Evolutionary conservation across 2,329 filamentous ascomycete genomes (phyloP), one percentile per base, ranked within the genome.

Genomic region (Onygenales sp.): DNA sequence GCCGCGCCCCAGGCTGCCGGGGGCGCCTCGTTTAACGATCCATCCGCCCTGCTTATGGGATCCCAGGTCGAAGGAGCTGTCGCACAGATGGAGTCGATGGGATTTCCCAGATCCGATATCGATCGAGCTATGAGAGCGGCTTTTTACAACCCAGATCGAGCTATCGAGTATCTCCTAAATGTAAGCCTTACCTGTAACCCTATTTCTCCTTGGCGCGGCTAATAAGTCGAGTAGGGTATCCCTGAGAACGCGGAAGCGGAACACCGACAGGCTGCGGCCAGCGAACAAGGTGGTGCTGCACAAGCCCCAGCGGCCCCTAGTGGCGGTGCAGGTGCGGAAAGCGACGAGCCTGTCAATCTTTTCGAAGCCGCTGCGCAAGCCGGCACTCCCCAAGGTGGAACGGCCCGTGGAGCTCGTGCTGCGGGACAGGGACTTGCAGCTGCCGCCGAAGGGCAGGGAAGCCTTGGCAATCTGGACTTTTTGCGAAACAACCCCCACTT

Each of bases 31-130:
- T 85, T 84, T 66, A 83, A 84, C 65, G 85, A 90, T 62, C 82
- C 87, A 27, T 92, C 87, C 33, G 84, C 88, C n/a, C 80, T 97
- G 67, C 84, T 90, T 17, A 85, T 95, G 75, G 93, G 93, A 51
- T 78, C 85, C 57, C 86, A 92, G 70, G 84, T 90, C 61, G 82
- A 87, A 58, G 83, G 85, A 61, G 90, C 89, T 39, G 86, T 97
- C 64, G 80, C 86, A 48, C 89, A 91, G 67, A 95, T 98, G 90
- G 91, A 95, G 74, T 86, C 86, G 60, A 98, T 98, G 93, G 93
- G 93, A 7, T 98, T 98, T 62, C 83, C 88, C 65, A 82, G 91
- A 65, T 77, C 83, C 51, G 87, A 95, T 66, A 95, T 96, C 61
- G 90, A 96, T 62, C 83, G 86, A 47, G 93, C 93, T 50, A 93